Base-by-base conservation (phyloP, 495 filamentous ascomycete species). In the Margaritispora aquatica region DNA sequence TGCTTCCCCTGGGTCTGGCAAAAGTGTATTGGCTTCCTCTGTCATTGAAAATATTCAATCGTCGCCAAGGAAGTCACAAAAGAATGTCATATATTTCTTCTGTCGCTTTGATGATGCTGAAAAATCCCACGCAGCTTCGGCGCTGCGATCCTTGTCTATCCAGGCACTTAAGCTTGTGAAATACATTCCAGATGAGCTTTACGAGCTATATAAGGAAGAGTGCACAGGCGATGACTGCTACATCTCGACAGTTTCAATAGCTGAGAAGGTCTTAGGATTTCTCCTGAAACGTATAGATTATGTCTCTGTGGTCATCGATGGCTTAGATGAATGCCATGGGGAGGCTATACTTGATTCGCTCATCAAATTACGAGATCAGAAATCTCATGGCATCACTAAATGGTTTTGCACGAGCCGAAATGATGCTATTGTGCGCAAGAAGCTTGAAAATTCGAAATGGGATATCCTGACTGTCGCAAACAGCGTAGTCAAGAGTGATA, bases 361-460 rank as follows among this genome's bases (percentile, higher is more conserved):
- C 44, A 54, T 31, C 50, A 68, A n/a, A 27, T 62, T 24, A 21
- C 63, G 31, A 47, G 50, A 21, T 52, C 69, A 51, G 55, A 29
- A 15, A 22, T 20, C 10, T 9, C 56, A 64, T 34, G 72, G 71
- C 0, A 68, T 67, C 26, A 61, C 65, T 13, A 74, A 71, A 58
- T 74, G 69, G 69, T 66, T 71, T 26, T 69, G 70, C 36, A 69
- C 64, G 1, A 74, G 69, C 50, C 59, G 71, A 26, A 59, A 59
- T 24, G 65, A 69, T 26, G 29, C 52, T n/a, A 54, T 68, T 8
- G 63, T 69, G n/a, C 60, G 61, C 38, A 57, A 47, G 1, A 59
- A 58, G 26, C 29, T 59, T 29, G 54, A 57, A 26, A 54, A 58
- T 13, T 15, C 58, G 46, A 60, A 46, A 29, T 50, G 55, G 41